A percentile compares a stretch with the other conserved stretches of the same genome.
These are phyloP conservation scores for Candida albicans DNA, from an alignment of 1,139 yeast species.

Conservation along the genomic window DNA sequence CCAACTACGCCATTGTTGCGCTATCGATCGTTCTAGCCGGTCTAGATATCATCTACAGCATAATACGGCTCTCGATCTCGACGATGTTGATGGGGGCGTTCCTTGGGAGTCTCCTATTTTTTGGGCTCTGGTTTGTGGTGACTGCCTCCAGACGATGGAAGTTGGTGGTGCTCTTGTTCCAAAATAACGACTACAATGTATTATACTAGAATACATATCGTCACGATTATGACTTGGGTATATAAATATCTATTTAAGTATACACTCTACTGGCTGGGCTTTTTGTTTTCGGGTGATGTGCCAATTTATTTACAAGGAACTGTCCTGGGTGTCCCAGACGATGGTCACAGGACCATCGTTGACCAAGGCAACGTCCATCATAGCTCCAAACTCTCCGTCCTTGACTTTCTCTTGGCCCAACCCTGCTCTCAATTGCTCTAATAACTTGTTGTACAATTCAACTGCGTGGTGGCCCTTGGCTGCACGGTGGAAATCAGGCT, in stretches of 20 bases:
- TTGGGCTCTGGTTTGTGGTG: constrained; percentile 15
- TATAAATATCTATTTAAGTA: constrained; percentile 1
- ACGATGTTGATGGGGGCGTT: constrained; percentile 18
- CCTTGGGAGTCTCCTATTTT: constrained; percentile 12
- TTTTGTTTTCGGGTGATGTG: neutral
- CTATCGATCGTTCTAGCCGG: constrained; percentile 18
- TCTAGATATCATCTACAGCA: constrained; percentile 22
- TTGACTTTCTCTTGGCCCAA: constrained; percentile 65
- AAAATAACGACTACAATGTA: constrained; percentile 13
- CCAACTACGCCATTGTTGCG: constrained; percentile 7
- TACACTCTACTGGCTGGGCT: neutral
- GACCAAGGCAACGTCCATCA: constrained; percentile 88
- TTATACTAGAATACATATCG: constrained; percentile 8
- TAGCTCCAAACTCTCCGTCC: constrained; percentile 92
- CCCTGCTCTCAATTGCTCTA: constrained; percentile 47
- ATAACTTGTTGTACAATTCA: constrained; percentile 63
- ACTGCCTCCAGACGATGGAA: constrained; percentile 17
- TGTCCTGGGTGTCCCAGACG: constrained; percentile 61
- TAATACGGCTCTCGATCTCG: constrained; percentile 19
- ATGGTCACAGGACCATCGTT: constrained; percentile 88
- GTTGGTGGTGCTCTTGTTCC: constrained; percentile 11
- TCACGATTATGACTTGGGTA: neutral
- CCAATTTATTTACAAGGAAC: constrained; percentile 9
- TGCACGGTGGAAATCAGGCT: constrained; percentile 91
- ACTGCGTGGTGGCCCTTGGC: constrained; percentile 78